Percentiles rank a stretch among this genome's conserved stretches.
Conservation (phyloP, 805 yeast genomes). For the Starmerella sp. region DNA sequence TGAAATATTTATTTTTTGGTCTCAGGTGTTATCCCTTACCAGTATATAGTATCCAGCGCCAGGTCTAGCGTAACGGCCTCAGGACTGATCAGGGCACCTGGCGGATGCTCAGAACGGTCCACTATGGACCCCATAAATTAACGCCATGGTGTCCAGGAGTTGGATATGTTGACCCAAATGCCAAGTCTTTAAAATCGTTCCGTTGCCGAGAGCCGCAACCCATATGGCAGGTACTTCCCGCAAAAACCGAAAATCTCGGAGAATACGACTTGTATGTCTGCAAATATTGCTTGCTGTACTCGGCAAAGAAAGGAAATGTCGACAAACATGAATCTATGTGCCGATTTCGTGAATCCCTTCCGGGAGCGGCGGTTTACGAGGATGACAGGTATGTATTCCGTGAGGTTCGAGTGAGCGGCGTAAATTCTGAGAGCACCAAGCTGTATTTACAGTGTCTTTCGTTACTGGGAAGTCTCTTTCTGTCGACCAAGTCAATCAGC, state of each 20-base stretch:
- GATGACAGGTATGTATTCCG: conserved; percentile 48
- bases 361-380: conserved; percentile 62
- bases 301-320: conserved; percentile 39
- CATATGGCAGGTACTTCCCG: conserved; percentile 19
- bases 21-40: neutral
- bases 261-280: conserved; percentile 48
- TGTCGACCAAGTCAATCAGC: conserved; percentile 81
- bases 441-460: conserved; percentile 74
- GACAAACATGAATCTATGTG: conserved; percentile 36
- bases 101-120: conserved; percentile 53
- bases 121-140: conserved; percentile 56
- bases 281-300: conserved; percentile 73
- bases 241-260: conserved; percentile 36
- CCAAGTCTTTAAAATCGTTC: conserved; percentile 21
- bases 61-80: neutral
- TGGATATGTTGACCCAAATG: conserved; percentile 49
- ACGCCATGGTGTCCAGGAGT: conserved; percentile 84
- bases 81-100: neutral
- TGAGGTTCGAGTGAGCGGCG: conserved; percentile 46
- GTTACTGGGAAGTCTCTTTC: conserved; percentile 73
- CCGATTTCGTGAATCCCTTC: conserved; percentile 27
- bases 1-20: neutral
- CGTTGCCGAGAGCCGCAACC: conserved; percentile 22
- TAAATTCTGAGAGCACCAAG: conserved; percentile 28
- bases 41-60: neutral